These are phyloP conservation scores for Ceratobasidium sp. DNA, from an alignment of 1,284 basidiomycete species.

Conservation along the genomic window DNA sequence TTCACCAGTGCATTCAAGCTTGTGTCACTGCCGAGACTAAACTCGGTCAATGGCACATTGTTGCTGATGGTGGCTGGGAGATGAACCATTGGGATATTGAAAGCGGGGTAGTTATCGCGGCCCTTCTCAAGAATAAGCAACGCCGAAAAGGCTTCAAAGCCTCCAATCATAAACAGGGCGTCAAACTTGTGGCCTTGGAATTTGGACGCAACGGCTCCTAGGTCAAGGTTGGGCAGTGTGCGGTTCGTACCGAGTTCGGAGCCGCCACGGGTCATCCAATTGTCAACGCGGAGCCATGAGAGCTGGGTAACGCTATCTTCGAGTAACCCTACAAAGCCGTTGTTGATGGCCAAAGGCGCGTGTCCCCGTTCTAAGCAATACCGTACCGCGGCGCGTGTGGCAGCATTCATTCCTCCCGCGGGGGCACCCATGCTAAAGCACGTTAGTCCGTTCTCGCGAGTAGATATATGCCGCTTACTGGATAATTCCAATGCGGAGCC, in stretches of 20 bases:
- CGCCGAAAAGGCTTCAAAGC: slow-evolving; percentile 92
- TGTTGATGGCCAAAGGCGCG: slow-evolving; percentile 88
- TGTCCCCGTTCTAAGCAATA: slow-evolving; percentile 94
- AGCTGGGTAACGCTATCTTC: slow-evolving; percentile 87
- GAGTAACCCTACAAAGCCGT: slow-evolving; percentile 93
- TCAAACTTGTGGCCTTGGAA: slow-evolving; percentile 89
- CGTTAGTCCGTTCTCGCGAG: slow-evolving; percentile 14
- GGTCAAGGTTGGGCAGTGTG: slow-evolving; percentile 80
- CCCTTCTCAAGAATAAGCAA: slow-evolving; percentile 81
- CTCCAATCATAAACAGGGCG: slow-evolving; percentile 88
- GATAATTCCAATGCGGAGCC: slow-evolving; percentile 88
- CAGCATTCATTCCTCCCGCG: slow-evolving; percentile 98
- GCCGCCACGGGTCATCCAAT: slow-evolving; percentile 96
- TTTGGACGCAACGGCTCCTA: slow-evolving; percentile 86
- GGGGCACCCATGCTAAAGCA: slow-evolving; percentile 85
- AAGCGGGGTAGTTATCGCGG: slow-evolving; percentile 82
- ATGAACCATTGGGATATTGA: slow-evolving; percentile 93
- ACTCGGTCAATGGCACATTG: slow-evolving; percentile 97
- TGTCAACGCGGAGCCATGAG: slow-evolving; percentile 97
- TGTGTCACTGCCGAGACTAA: slow-evolving; percentile 93
- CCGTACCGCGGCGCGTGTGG: slow-evolving; percentile 91
- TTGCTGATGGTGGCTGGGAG: slow-evolving; percentile 96
- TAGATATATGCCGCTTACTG: slow-evolving; percentile 66
- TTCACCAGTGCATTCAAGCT: slow-evolving; percentile 96
- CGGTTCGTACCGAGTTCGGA: slow-evolving; percentile 98